These are phyloP conservation scores for Allantophomopsis cytisporea DNA, from an alignment of 2,329 filamentous ascomycete genomes.

Conservation along the genomic window DNA sequence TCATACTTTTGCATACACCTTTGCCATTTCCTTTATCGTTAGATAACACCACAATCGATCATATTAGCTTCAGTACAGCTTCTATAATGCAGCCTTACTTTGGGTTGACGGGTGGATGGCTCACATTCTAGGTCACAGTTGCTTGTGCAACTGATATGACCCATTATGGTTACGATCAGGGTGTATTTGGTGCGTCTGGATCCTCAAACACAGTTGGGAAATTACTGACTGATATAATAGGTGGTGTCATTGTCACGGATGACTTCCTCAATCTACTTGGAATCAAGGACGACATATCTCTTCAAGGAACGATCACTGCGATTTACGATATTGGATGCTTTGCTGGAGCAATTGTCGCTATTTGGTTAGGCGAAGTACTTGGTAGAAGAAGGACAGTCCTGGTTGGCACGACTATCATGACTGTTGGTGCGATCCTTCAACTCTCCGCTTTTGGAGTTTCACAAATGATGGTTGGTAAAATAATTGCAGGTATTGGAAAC, in stretches of 20 bases:
- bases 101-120: too few species aligned
- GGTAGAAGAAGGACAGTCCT: slow-evolving; percentile 42
- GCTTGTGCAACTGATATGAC: too few species aligned
- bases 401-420: slow-evolving; percentile 24
- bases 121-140: slow-evolving; percentile 3
- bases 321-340: slow-evolving; percentile 2
- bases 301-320: slow-evolving; percentile 1
- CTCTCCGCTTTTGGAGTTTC: slow-evolving; percentile 20
- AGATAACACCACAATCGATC: too few species aligned
- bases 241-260: not conserved
- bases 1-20: too few species aligned
- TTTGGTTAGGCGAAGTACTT: slow-evolving; percentile 31
- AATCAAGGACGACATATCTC: not conserved
- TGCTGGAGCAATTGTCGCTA: not conserved
- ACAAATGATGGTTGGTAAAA: slow-evolving; percentile 15
- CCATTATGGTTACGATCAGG: too few species aligned
- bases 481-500: slow-evolving; percentile 1
- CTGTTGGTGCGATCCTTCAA: slow-evolving; percentile 15
- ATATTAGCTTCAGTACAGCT: too few species aligned
- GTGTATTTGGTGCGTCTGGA: too few species aligned
- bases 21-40: too few species aligned
- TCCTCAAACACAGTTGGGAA: too few species aligned
- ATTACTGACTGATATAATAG: not conserved
- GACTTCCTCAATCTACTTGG: not conserved
- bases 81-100: too few species aligned